phyloP scores from a whole-genome alignment of 164 flowering plant species.

The Sextonia rubra region DNA sequence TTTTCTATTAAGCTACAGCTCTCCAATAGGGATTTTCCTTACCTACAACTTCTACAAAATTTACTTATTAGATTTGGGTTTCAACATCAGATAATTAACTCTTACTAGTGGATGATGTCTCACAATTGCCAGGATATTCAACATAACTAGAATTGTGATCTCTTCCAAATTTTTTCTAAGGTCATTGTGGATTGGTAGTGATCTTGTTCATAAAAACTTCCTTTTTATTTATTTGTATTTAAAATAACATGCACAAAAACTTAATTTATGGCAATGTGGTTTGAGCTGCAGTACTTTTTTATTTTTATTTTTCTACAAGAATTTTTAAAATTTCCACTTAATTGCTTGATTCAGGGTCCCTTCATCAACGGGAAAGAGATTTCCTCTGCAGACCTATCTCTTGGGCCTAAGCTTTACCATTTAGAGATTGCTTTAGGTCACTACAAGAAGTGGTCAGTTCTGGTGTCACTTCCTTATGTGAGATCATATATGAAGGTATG shows the following conservation, averaged over 20 bases:
- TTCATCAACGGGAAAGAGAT: conserved; percentile 73
- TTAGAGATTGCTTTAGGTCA: conserved; percentile 85
- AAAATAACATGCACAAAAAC: no score
- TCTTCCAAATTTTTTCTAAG: not conserved
- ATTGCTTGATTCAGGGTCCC: conserved; percentile 57
- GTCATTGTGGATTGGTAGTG: not conserved
- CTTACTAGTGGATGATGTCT: not conserved
- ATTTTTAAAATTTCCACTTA: not conserved
- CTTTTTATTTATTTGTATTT: not conserved
- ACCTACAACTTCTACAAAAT: not conserved
- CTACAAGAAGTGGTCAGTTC: conserved; percentile 85
- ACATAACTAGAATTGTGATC: not conserved
- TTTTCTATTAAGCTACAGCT: not conserved
- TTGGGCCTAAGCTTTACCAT: conserved; percentile 94
- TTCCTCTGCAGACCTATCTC: conserved; percentile 80
- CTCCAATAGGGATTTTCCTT: not conserved
- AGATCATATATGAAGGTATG: conserved; percentile 92
- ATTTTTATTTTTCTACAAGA: no score
- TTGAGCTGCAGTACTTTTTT: no score
- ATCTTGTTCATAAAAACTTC: no score
- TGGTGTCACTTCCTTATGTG: conserved; percentile 68
- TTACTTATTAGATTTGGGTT: no score
- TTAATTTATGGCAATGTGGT: no score
- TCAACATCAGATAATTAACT: no score
- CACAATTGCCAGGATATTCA: not conserved